Evolutionary conservation across 768 basidiomycete species (phyloP).

Genomic region (Leccinum imitatum): DNA sequence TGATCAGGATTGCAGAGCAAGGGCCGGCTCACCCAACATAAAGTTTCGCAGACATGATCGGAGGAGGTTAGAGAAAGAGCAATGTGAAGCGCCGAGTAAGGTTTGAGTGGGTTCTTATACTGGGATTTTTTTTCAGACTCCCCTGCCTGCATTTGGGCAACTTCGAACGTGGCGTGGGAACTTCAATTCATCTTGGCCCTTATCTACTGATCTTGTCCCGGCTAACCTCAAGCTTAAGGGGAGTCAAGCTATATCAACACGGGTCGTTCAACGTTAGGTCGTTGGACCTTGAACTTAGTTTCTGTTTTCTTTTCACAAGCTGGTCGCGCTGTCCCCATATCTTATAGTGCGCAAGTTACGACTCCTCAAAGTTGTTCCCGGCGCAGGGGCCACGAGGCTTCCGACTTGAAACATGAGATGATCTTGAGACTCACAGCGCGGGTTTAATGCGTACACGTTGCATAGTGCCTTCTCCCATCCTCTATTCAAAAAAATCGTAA

Average conservation of each 20-base stretch:
- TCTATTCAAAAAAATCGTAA: background rate
- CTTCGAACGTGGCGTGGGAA: constrained; percentile 17
- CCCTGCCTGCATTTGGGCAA: constrained; percentile 29
- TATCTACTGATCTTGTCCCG: constrained; percentile 13
- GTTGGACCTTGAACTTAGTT: background rate
- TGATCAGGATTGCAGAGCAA: background rate
- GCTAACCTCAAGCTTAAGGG: background rate
- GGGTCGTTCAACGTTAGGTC: no score
- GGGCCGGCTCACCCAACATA: constrained; percentile 32
- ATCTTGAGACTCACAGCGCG: background rate
- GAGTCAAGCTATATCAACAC: background rate
- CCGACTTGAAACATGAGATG: background rate
- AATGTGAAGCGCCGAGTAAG: constrained; percentile 11
- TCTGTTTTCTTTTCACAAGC: background rate
- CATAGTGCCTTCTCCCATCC: background rate
- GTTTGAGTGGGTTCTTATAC: constrained; percentile 31
- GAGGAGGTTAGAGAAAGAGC: constrained; percentile 17
- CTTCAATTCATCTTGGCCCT: background rate
- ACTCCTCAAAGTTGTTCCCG: background rate
- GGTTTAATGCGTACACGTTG: constrained; percentile 2
- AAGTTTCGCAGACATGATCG: constrained; percentile 32
- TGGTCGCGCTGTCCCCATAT: background rate
- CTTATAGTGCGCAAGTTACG: background rate
- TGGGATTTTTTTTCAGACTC: constrained; percentile 33
- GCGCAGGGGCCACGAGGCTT: constrained; percentile 19